Base-by-base conservation (phyloP, 1,139 yeast genomes). In the Spathaspora sp. region DNA sequence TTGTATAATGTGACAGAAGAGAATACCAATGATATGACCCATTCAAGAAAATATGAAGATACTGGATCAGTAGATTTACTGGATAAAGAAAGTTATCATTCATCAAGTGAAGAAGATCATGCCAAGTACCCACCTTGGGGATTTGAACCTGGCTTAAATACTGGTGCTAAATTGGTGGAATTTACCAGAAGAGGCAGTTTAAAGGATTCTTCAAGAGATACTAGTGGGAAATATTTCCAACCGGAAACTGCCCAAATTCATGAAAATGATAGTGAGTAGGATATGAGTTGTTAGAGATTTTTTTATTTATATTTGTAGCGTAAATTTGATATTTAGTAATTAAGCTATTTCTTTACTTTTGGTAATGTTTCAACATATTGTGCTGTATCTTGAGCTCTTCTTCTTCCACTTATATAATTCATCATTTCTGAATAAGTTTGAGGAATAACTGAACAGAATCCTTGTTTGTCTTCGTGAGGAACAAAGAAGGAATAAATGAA, bases 371-470 rank as follows among this genome's bases (percentile, higher is more conserved):
- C 76, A 9, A 84, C 88, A 59, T 76, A 89, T 47, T 76, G 75
- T 41, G 93, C 91, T 20, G 96, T 89, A 47, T 86, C 95, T 43
- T 75, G 76, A 3, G 96, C 95, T 67, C 95, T 82, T 73, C 97
- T 84, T 68, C 96, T 81, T 31, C 95, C 97, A 58, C 86, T 91
- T 25, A 90, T 76, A 61, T 86, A 90, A 58, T 84, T 87, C 84
- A 90, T 89, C 96, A 90, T 90, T 65, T 90, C 97, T 20, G 84
- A 78, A 62, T 90, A 90, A 1, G 95, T 82, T 63, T 87, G 89
- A 7, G 97, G 97, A 47, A 90, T 74, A 44, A 90, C 91, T 4
- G 90, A 80, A 40, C 81, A 76, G 58, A 73, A 83, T 6, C 79
- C 78, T 18, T 67, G 64, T 42, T 63, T 61, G 25, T 64, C 67